These are phyloP conservation scores for Rauvolfia tetraphylla DNA, from an alignment of 257 asterid species.

Conservation along the genomic window DNA sequence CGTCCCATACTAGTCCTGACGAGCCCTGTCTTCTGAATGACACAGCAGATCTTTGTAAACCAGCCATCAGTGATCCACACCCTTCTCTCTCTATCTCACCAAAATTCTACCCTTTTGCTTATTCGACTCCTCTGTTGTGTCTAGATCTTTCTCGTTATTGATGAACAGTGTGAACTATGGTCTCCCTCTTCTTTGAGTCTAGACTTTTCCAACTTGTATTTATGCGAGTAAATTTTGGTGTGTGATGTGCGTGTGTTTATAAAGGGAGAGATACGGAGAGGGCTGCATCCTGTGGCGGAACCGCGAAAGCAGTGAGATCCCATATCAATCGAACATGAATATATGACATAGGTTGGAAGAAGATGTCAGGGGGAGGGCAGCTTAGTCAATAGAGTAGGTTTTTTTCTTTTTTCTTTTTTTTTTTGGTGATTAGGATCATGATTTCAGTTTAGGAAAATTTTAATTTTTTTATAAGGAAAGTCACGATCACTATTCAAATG, in stretches of 20 bases:
- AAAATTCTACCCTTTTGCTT: not conserved
- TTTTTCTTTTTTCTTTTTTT: not conserved
- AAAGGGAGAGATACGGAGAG: not conserved
- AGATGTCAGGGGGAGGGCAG: not conserved
- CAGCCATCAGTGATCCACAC: conserved; percentile 48
- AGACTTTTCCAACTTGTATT: not conserved
- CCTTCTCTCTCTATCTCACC: not conserved
- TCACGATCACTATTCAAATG: too few relatives aligned
- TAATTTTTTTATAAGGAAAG: too few relatives aligned
- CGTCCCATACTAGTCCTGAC: conserved; percentile 90
- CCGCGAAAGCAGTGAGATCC: not conserved
- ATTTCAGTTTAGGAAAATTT: not conserved
- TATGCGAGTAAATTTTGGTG: not conserved
- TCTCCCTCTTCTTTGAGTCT: not conserved
- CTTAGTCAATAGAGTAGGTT: not conserved
- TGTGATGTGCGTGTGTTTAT: not conserved
- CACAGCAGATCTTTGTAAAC: conserved; percentile 72
- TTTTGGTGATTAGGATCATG: not conserved
- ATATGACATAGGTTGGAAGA: not conserved
- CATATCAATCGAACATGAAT: not conserved
- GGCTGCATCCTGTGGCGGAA: not conserved
- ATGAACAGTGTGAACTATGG: not conserved
- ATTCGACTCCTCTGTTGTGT: not conserved
- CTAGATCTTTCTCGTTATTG: conserved; percentile 1
- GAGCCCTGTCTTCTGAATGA: conserved; percentile 89